These are phyloP conservation scores for Boletus edulis DNA, from an alignment of 768 basidiomycete species.

Conservation along the genomic window DNA sequence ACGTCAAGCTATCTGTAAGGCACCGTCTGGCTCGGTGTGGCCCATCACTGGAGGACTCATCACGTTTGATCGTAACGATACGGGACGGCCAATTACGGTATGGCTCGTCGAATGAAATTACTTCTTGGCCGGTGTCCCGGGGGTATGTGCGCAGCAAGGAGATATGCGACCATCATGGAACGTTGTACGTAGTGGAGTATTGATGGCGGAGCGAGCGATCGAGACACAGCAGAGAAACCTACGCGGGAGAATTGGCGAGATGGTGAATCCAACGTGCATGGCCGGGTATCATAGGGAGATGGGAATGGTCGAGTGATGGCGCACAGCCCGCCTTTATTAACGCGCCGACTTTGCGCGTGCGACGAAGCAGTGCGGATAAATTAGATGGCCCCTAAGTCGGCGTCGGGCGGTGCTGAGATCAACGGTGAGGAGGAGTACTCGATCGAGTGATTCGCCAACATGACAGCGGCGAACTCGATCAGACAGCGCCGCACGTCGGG, in stretches of 20 bases:
- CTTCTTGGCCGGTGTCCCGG: not conserved
- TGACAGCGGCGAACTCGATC: constrained; percentile 15
- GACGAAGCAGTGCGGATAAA: constrained; percentile 4
- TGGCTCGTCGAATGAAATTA: not conserved
- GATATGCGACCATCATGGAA: not conserved
- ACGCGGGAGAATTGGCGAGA: not conserved
- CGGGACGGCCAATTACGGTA: constrained; percentile 5
- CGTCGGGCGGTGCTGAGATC: constrained; percentile 4
- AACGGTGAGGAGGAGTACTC: no score
- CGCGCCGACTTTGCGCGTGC: not conserved
- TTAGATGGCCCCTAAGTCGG: not conserved
- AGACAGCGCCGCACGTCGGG: constrained; percentile 2
- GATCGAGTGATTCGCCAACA: constrained; percentile 1
- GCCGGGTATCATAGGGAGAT: not conserved
- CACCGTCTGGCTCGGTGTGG: not conserved
- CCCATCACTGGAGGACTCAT: not conserved
- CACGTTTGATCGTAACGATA: constrained; percentile 17
- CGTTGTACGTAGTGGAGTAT: not conserved
- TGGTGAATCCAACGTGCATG: not conserved
- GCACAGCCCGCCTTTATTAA: constrained; percentile 21
- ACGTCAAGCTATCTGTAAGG: not conserved
- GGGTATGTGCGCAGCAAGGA: not conserved
- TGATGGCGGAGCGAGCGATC: not conserved
- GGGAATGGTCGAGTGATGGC: not conserved
- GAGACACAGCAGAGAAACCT: not conserved